Evolutionary conservation across 2,329 filamentous ascomycete species (phyloP), one percentile per base, ranked within the genome.

Genomic region (Eutypa lata): DNA sequence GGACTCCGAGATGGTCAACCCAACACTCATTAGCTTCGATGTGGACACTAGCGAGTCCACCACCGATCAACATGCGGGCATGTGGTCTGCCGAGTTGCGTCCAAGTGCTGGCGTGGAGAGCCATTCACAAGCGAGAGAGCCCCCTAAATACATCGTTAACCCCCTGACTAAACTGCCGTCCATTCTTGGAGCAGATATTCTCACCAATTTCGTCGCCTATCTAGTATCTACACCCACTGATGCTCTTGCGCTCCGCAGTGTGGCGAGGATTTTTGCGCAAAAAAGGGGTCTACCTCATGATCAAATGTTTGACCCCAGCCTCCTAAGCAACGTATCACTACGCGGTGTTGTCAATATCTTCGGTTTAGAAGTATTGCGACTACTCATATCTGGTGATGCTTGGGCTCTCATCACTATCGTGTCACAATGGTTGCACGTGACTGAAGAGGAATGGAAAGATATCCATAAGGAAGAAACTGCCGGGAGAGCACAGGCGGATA

Each of bases 1-100:
- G 47, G 81, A 81, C 16, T 71, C 77, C 14, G 81, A 82, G 47
- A 73, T 77, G 47, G 70, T 83, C 22, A 81, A 76, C 51, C 76
- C 80, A 1, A 83, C 81, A 0, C 68, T 84, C 5, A 83, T 85
- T 49, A 83, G 79, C 57, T 84, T 85, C 52, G 82, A 85, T 52
- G 80, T 84, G 26, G 82, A 85, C 56, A 77, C 81, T 0, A 78
- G 75, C 3, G 81, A 83, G 46, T 71, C 78, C 42, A n/a, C 40
- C 0, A 74, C 72, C 3, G 78, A 81, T 47, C 72, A 74, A 2
- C 76, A 77, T 1, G 70, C 76, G 2, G 81, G 79, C 14, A 64
- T 80, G 1, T 85, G 82, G 82, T 81, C 79, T 3, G 81, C 82
- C 13, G 82, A 85, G 61, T 65, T 84, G 18, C 75, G 81, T 1